These are phyloP conservation scores for Globisporangium cylindrosporum DNA, from an alignment of 352 stramenopile genomes.

Conservation along the genomic window DNA sequence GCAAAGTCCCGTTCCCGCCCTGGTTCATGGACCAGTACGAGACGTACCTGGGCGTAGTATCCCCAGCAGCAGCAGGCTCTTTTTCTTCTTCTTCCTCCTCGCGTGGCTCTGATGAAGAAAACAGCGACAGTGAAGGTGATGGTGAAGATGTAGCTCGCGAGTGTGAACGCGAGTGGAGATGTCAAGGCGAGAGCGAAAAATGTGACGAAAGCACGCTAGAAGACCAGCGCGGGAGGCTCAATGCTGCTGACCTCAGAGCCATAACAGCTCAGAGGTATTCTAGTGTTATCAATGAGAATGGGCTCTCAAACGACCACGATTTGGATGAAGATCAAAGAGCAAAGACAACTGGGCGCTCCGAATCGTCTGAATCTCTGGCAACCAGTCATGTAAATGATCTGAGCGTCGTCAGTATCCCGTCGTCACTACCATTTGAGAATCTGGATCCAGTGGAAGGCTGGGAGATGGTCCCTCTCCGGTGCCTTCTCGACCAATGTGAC, in stretches of 20 bases:
- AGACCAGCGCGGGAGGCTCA: conserved; percentile 17
- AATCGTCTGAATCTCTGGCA: neutral
- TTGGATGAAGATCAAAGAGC: no score
- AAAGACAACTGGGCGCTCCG: neutral
- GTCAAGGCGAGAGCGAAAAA: neutral
- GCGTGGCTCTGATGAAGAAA: neutral
- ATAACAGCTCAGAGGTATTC: conserved; percentile 15
- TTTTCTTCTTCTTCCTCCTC: neutral
- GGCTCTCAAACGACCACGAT: neutral
- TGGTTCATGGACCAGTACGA: conserved; percentile 77
- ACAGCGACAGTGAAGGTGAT: neutral
- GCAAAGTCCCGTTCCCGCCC: conserved; percentile 44
- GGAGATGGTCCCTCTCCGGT: conserved; percentile 3
- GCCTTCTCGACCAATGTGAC: neutral
- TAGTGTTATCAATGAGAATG: neutral
- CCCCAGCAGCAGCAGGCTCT: neutral
- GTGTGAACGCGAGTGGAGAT: neutral
- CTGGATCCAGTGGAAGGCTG: neutral
- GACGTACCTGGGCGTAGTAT: conserved; percentile 29
- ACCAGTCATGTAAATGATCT: neutral
- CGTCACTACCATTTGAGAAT: neutral
- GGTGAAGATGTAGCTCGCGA: neutral
- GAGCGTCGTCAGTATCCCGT: neutral
- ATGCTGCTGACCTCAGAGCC: conserved; percentile 6
- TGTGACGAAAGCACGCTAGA: conserved; percentile 20